Evolutionary conservation across 1,139 yeast species (phyloP), one percentile per base, ranked within the genome.

Genomic region (Candida glucosophila): DNA sequence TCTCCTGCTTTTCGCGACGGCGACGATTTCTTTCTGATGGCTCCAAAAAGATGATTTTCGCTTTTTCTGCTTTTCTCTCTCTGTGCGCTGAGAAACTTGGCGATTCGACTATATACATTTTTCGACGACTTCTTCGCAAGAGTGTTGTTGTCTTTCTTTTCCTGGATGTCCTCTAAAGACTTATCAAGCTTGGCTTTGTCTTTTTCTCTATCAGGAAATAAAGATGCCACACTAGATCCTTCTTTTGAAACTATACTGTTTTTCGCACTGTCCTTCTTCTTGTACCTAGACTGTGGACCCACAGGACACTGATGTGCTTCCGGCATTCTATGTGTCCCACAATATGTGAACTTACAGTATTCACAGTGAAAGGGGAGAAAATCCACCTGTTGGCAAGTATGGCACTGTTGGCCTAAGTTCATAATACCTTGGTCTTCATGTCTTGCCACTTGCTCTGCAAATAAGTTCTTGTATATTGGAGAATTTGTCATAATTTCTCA

Each of bases 351-450:
- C 10, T 64, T 50, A 43, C 90, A 79, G 26, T 47, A 52, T 20
- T 65, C 66, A 47, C 92, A 80, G 20, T 55, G 58, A 47, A 73
- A 78, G 2, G 92, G 88, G 17, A 80, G 53, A 40, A 79, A 79
- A 42, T 80, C 92, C 5, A 77, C 48, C 39, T 67, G 72, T 26
- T 71, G 59, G 47, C 92, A 80, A 27, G 63, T 62, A 16, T 57
- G 46, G 44, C 92, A 80, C 43, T 77, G 79, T 34, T 70, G 58
- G 4, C 90, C 90, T 5, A 79, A 73, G 39, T 79, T 77, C 54
- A 79, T 61, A 46, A 79, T 52, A 11, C 76, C 76, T 24, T 49
- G 56, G 65, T 34, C 39, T n/a, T 37, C 31, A 15, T 46, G 47
- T 14, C 33, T 33, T 27, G n/a, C n/a, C n/a, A n/a, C n/a, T n/a